Evolutionary conservation across 2,329 filamentous ascomycete genomes (phyloP), one percentile per base, ranked within the genome.

Genomic region (Ascomycota sp.): DNA sequence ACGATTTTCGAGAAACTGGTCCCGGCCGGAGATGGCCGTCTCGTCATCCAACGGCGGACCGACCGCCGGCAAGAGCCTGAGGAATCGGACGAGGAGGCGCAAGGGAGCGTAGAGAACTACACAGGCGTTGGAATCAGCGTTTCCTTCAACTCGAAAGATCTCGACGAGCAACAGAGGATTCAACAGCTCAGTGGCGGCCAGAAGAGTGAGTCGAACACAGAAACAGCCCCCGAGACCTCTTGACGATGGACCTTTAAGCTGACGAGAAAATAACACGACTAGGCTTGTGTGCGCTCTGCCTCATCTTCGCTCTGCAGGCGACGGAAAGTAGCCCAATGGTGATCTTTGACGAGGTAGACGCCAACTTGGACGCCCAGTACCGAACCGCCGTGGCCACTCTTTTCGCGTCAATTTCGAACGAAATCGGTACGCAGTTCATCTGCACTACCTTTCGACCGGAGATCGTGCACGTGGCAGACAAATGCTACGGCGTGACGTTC

Each of bases 361-460:
- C 89, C 51, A 98, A 98, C 49, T 68, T 98, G 17, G 89, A 98
- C 50, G 85, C 89, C 1, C 89, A 98, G 54, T 98, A 98, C 59
- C 78, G 89, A 36, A 94, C 89, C 1, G 86, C 89, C 1, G 89
- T 98, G 8, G 89, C 89, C 3, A 69, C 80, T 33, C 80, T 95
- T 58, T 65, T 98, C 15, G 64, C 86, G 45, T 75, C 73, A 32
- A 83, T 82, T 37, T 81, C 75, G 10, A 58, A 65, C 35, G 69
- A 73, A 39, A 65, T 64, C 10, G 63, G 65, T 36, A 73, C 66
- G 30, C 66, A 98, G 51, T 98, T 98, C 49, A 98, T 98, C 52
- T 95, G 89, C 64, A 98, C 89, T 4, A 98, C 89, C 3, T 98
- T 98, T 69, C 67, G 89, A 33, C 89, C 89, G 1, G 89, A 98